A percentile compares a stretch with the other conserved stretches of the same genome.
phyloP scores from a whole-genome alignment of 306 rosid genomes.

The Vigna hirtella region DNA sequence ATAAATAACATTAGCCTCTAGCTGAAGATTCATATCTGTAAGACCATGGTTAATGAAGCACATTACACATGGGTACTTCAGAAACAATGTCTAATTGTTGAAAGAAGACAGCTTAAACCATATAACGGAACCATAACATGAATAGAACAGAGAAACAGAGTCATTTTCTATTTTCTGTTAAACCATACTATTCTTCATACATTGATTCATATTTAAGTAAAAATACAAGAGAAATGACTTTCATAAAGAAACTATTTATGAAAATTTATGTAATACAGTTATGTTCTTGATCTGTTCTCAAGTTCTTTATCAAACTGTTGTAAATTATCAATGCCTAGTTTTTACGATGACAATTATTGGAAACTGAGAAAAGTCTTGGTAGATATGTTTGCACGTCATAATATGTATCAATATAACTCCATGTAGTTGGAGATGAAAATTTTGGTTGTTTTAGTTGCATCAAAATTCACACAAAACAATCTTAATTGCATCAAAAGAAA shows the following conservation, averaged over 20 bases:
- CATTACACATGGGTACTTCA: not conserved
- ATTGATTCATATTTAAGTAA: too few relatives aligned
- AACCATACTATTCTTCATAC: too few relatives aligned
- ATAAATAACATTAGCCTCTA: not conserved
- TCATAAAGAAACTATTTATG: not conserved
- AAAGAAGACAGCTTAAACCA: too few relatives aligned
- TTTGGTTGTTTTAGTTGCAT: not conserved
- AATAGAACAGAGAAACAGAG: too few relatives aligned
- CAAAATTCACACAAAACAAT: slow-evolving; percentile 14
- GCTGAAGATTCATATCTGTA: not conserved
- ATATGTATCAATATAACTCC: not conserved
- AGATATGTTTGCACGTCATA: not conserved
- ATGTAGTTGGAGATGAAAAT: not conserved
- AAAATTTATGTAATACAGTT: not conserved
- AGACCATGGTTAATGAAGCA: not conserved
- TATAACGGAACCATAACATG: too few relatives aligned
- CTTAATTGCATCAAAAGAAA: slow-evolving; percentile 5
- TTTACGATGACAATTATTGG: not conserved
- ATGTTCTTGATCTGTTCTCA: not conserved
- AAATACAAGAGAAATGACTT: too few relatives aligned
- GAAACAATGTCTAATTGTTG: not conserved
- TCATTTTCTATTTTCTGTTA: too few relatives aligned
- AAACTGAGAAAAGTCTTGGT: not conserved
- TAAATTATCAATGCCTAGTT: not conserved
- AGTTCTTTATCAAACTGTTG: not conserved